These are phyloP conservation scores for Amanita jacksonii DNA, from an alignment of 768 basidiomycete genomes.

Conservation along the genomic window DNA sequence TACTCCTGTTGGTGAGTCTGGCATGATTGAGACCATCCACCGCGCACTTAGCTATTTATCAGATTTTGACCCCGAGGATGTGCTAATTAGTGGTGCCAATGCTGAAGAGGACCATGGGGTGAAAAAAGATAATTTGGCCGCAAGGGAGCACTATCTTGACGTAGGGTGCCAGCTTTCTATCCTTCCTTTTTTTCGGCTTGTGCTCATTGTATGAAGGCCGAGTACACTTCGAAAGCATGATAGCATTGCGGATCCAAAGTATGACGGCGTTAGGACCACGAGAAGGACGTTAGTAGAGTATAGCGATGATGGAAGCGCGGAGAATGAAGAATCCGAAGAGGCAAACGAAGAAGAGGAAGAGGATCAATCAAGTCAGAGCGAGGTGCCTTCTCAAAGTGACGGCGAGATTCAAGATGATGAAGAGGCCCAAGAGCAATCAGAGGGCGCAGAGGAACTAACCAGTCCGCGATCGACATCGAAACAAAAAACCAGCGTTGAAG, in stretches of 20 bases:
- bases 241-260: conserved; percentile 67
- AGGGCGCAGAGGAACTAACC: conserved; percentile 4
- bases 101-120: conserved; percentile 32
- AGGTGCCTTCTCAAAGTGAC: too few relatives aligned
- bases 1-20: conserved; percentile 51
- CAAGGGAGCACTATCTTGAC: conserved; percentile 73
- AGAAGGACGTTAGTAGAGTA: conserved; percentile 47
- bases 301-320: conserved; percentile 23
- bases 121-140: conserved; percentile 22
- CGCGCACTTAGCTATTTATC: conserved; percentile 9
- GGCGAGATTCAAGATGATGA: too few relatives aligned
- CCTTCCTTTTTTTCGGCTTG: conserved; percentile 1
- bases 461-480: conserved; percentile 3
- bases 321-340: conserved; percentile 16
- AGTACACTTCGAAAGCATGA: conserved; percentile 64
- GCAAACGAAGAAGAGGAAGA: conserved; percentile 10
- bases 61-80: conserved; percentile 75
- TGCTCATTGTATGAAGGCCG: conserved; percentile 32
- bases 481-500: conserved; percentile 4
- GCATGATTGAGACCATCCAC: not conserved
- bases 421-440: conserved; percentile 8
- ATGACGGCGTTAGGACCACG: conserved; percentile 58
- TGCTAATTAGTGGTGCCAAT: conserved; percentile 36
- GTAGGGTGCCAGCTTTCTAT: conserved; percentile 52
- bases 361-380: conserved; percentile 10